Base-by-base conservation (phyloP, 169 alveolate species). In the Plasmodium gonderi region DNA sequence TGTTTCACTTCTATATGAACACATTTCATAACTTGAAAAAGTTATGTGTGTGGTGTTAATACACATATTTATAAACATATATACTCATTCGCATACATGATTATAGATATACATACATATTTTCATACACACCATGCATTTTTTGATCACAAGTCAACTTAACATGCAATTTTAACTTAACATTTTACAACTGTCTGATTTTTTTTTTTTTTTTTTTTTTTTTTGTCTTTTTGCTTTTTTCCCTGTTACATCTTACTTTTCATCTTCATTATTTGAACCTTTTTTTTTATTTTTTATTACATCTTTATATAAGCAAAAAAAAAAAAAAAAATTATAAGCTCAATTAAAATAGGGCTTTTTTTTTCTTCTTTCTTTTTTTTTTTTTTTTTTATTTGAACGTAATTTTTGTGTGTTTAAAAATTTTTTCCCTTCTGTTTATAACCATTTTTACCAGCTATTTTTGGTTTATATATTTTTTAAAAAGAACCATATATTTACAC, bases 161-260 rank as follows among this genome's bases (percentile, higher is more conserved):
- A 3, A n/a, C 26, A 23, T 60, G 72, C 17, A 60, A 36, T 36
- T 60, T 60, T n/a, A n/a, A 60, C 40, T n/a, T 60, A 60, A 11
- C 72, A 60, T 60, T 60, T 60, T 60, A 60, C 72, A 60, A 60
- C 36, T 60, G 72, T 60, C 36, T 60, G 72, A 60, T 60, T 54
- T 1, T 60, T 17, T 17, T 54, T 54, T 2, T 42, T 42, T 42
- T 42, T 6, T 42, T 42, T 42, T 42, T 6, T 54, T 54, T 54
- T 54, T 17, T 54, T 42, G 4, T 42, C 9, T 6, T 54, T 54
- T 54, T 54, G 5, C 23, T 60, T 60, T 60, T 60, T 60, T 17
- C 26, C 40, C 38, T 60, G 5, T 17, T 60, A 60, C 9, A 17
- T 60, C 72, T 60, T 36, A 60, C 26, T 17, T 60, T 60, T 60